phyloP scores from a whole-genome alignment of 1,139 yeast species.

The Kodamaea plutei region DNA sequence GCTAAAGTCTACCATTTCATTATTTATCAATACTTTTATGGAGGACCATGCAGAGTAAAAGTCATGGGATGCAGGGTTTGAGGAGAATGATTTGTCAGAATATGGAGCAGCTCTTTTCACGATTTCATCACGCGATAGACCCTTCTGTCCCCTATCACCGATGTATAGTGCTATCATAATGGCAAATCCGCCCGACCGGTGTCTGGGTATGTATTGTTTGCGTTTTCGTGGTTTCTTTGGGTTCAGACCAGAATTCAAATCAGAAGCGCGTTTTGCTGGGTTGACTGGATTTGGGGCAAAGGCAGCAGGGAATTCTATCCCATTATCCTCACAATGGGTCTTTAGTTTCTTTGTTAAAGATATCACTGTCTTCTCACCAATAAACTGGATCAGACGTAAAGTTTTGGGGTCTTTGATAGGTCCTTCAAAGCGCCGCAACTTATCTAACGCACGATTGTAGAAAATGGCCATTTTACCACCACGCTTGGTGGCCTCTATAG shows the following conservation, averaged over 20 bases:
- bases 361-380: slow-evolving; percentile 61
- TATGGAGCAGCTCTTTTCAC: slow-evolving; percentile 53
- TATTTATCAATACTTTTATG: slow-evolving; percentile 56
- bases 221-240: slow-evolving; percentile 26
- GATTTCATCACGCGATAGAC: slow-evolving; percentile 61
- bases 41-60: slow-evolving; percentile 80
- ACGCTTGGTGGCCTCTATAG: slow-evolving; percentile 35
- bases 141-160: slow-evolving; percentile 45
- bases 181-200: slow-evolving; percentile 85
- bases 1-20: slow-evolving; percentile 54
- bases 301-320: slow-evolving; percentile 35
- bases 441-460: slow-evolving; percentile 46
- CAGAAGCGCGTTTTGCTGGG: slow-evolving; percentile 2
- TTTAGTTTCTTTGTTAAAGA: slow-evolving; percentile 38
- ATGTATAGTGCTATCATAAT: slow-evolving; percentile 62
- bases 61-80: slow-evolving; percentile 58
- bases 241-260: slow-evolving; percentile 4
- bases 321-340: slow-evolving; percentile 44
- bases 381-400: slow-evolving; percentile 46
- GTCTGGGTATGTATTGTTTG: slow-evolving; percentile 65
- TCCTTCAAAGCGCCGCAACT: slow-evolving; percentile 38
- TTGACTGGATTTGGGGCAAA: slow-evolving; percentile 20
- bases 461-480: slow-evolving; percentile 40
- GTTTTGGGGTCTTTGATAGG: slow-evolving; percentile 48
- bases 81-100: slow-evolving; percentile 62